A percentile compares a stretch with the other conserved stretches of the same genome.
Evolutionary conservation across 306 rosid species (phyloP).

Genomic region (Hippophae rhamnoides): DNA sequence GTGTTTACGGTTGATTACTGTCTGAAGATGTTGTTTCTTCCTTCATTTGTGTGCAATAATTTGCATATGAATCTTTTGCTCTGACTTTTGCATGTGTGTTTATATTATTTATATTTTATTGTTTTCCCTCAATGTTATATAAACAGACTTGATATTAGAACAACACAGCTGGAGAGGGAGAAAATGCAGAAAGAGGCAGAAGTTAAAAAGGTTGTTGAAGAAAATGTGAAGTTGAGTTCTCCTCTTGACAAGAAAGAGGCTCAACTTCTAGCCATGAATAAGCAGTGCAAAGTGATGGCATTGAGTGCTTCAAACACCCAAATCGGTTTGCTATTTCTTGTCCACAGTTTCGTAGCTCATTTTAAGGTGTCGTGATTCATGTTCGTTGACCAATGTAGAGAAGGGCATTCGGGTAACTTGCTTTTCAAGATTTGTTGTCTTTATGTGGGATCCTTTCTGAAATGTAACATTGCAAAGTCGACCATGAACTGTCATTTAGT

Average conservation of each 20-base stretch:
- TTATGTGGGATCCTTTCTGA: too few species aligned
- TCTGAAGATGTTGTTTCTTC: too few species aligned
- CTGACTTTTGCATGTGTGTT: too few species aligned
- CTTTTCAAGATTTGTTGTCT: too few species aligned
- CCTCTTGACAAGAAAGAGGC: constrained; percentile 99
- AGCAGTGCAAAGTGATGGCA: constrained; percentile 98
- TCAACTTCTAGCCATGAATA: constrained; percentile 87
- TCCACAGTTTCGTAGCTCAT: constrained; percentile 15
- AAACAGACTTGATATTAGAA: constrained; percentile 78
- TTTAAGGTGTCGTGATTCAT: neutral
- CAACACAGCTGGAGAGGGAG: constrained; percentile 92
- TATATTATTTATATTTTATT: neutral
- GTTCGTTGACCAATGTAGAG: neutral
- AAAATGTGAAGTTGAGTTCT: constrained; percentile 78
- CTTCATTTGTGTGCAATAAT: too few species aligned
- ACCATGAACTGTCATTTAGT: too few species aligned
- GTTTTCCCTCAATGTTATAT: constrained; percentile 16
- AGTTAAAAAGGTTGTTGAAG: constrained; percentile 94
- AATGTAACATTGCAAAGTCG: too few species aligned
- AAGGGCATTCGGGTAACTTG: constrained; percentile 14
- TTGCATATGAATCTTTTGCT: too few species aligned
- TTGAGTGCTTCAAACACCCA: constrained; percentile 75
- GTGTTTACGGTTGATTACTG: too few species aligned
- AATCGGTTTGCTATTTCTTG: neutral
- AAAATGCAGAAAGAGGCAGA: constrained; percentile 89